phyloP scores from a whole-genome alignment of 2,329 filamentous ascomycete genomes.

The Stenocarpella maydis region DNA sequence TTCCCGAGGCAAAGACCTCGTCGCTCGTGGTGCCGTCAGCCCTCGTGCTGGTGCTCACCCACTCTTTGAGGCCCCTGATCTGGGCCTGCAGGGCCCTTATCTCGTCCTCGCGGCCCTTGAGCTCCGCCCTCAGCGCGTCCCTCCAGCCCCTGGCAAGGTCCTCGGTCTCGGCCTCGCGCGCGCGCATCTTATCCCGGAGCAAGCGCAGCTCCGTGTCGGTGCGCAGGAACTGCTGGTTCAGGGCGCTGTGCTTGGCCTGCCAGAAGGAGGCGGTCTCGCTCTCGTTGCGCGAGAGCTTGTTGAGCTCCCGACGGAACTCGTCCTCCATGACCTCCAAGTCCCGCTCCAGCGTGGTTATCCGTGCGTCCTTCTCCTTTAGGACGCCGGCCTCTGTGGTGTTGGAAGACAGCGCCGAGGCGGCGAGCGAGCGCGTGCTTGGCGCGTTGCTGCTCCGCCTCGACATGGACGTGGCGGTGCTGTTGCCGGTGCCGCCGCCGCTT shows the following conservation, averaged over 20 bases:
- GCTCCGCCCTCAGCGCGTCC: conserved; percentile 55
- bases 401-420: conserved; percentile 34
- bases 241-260: conserved; percentile 62
- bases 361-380: conserved; percentile 56
- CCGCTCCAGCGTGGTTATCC: conserved; percentile 60
- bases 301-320: conserved; percentile 62
- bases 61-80: conserved; percentile 74
- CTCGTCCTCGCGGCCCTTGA: conserved; percentile 63
- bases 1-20: conserved; percentile 69
- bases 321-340: conserved; percentile 61
- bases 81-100: conserved; percentile 63
- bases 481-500: conserved; percentile 1
- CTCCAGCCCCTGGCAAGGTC: conserved; percentile 58
- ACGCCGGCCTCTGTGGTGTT: conserved; percentile 39
- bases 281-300: conserved; percentile 61
- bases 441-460: conserved; percentile 29
- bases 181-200: conserved; percentile 58
- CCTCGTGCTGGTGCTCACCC: conserved; percentile 72
- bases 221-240: conserved; percentile 61
- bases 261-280: conserved; percentile 64
- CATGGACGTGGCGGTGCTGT: not conserved
- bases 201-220: conserved; percentile 62
- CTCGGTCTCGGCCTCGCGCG: conserved; percentile 54
- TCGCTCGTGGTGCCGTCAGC: conserved; percentile 71
- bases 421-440: conserved; percentile 10